Conservation (phyloP, 2,329 filamentous ascomycete genomes). For the Ceratocystis harringtonii region DNA sequence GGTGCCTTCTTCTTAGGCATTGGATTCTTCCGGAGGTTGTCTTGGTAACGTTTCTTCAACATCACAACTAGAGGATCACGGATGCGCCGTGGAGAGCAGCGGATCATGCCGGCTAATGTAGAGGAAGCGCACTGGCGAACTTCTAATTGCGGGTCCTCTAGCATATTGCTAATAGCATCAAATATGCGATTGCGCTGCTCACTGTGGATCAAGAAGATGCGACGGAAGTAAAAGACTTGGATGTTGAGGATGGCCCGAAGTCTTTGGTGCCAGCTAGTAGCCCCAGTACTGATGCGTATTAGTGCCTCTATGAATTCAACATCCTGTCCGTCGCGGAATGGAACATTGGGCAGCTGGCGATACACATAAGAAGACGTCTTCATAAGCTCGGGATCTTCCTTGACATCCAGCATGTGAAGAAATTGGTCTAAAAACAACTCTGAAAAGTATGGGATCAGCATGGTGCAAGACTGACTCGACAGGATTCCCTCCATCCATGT, state of each 20-base stretch:
- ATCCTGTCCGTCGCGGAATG: conserved; percentile 76
- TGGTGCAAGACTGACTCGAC: conserved; percentile 81
- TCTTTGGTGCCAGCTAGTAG: conserved; percentile 87
- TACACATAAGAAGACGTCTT: conserved; percentile 92
- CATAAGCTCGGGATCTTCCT: conserved; percentile 93
- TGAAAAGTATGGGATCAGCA: conserved; percentile 82
- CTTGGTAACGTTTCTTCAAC: conserved; percentile 66
- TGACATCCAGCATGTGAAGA: conserved; percentile 99
- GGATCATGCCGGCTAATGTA: conserved; percentile 92
- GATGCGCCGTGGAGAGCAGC: conserved; percentile 72
- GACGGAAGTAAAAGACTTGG: conserved; percentile 95
- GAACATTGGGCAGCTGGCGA: conserved; percentile 87
- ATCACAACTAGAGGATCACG: conserved; percentile 62
- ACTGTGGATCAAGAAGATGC: conserved; percentile 69
- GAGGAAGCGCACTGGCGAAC: conserved; percentile 85
- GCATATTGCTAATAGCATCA: conserved; percentile 87
- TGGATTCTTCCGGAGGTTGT: conserved; percentile 64
- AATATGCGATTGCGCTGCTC: conserved; percentile 69
- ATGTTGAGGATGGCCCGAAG: conserved; percentile 93
- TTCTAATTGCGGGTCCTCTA: conserved; percentile 80
- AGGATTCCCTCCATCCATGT: conserved; percentile 88
- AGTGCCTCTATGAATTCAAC: conserved; percentile 70
- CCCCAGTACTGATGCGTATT: conserved; percentile 72
- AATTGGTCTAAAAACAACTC: conserved; percentile 80
- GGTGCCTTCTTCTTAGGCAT: conserved; percentile 50